Conservation (phyloP, 2,329 filamentous ascomycete genomes). For the Fusarium algeriense region DNA sequence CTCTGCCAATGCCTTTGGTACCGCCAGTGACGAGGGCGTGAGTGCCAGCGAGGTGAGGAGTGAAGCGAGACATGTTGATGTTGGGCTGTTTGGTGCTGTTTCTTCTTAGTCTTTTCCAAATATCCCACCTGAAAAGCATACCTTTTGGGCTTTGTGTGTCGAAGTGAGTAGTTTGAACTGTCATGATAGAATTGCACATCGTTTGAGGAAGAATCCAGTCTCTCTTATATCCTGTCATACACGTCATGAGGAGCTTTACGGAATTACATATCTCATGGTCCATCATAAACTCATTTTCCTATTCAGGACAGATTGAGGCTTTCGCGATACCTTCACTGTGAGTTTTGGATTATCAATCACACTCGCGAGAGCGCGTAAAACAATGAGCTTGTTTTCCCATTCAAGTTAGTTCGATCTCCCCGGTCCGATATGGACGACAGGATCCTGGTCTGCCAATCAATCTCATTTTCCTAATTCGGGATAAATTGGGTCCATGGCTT, state of each 20-base stretch:
- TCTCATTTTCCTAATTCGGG: conserved; percentile 26
- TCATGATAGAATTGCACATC: not conserved
- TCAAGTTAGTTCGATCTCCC: not conserved
- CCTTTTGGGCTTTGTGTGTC: not conserved
- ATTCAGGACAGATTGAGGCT: not conserved
- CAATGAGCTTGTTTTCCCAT: not conserved
- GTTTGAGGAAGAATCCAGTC: not conserved
- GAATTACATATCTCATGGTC: accelerated
- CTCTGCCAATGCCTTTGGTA: conserved; percentile 45
- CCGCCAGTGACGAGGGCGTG: conserved; percentile 16
- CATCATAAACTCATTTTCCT: not conserved
- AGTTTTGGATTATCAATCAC: not conserved
- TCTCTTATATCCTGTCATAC: not conserved
- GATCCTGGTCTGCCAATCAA: conserved; percentile 1
- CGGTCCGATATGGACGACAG: not conserved
- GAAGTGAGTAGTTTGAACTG: not conserved
- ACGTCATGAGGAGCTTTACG: accelerated
- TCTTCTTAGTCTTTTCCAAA: not conserved
- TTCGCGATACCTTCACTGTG: not conserved
- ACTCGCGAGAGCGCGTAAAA: not conserved
- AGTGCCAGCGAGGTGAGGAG: conserved; percentile 17
- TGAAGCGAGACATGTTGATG: conserved; percentile 11
- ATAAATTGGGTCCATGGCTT: not conserved
- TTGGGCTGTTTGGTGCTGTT: too few relatives aligned
- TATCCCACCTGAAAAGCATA: not conserved